Percentiles rank a stretch among this genome's conserved stretches.
phyloP scores from a whole-genome alignment of 2,329 filamentous ascomycete species.

The Ophiocordyceps camponoti-leonardi region DNA sequence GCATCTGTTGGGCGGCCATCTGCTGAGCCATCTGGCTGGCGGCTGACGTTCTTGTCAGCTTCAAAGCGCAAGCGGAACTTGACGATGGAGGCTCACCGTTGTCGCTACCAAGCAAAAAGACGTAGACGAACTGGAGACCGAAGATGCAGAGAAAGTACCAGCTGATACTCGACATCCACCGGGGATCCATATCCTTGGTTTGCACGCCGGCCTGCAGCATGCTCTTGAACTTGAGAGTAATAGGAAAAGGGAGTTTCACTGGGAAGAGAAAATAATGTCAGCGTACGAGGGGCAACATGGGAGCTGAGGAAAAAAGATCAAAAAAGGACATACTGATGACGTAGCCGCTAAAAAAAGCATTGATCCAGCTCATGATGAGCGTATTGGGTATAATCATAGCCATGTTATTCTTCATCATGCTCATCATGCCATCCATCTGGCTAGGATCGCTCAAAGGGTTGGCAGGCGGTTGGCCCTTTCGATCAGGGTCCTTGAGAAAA shows the following conservation, averaged over 20 bases:
- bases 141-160: slow-evolving; percentile 99
- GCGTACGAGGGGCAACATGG: neutral
- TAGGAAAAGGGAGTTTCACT: slow-evolving; percentile 93
- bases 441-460: slow-evolving; percentile 93
- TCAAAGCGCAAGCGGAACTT: neutral
- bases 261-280: neutral
- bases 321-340: slow-evolving; percentile 60
- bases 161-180: slow-evolving; percentile 96
- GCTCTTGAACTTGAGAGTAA: slow-evolving; percentile 98
- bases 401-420: slow-evolving; percentile 99
- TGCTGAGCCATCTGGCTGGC: slow-evolving; percentile 86
- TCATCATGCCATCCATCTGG: slow-evolving; percentile 99
- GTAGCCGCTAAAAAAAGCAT: slow-evolving; percentile 95
- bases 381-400: slow-evolving; percentile 99
- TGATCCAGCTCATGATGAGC: slow-evolving; percentile 99
- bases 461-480: slow-evolving; percentile 67
- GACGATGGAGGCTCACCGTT: slow-evolving; percentile 51
- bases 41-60: slow-evolving; percentile 30
- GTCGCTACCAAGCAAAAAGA: slow-evolving; percentile 88
- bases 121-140: slow-evolving; percentile 90
- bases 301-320: neutral
- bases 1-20: slow-evolving; percentile 49
- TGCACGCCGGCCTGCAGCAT: slow-evolving; percentile 97
- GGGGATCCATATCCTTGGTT: slow-evolving; percentile 87
- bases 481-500: slow-evolving; percentile 80